Conservation (phyloP, 345 rosid species). For the Salix arbutifolia region DNA sequence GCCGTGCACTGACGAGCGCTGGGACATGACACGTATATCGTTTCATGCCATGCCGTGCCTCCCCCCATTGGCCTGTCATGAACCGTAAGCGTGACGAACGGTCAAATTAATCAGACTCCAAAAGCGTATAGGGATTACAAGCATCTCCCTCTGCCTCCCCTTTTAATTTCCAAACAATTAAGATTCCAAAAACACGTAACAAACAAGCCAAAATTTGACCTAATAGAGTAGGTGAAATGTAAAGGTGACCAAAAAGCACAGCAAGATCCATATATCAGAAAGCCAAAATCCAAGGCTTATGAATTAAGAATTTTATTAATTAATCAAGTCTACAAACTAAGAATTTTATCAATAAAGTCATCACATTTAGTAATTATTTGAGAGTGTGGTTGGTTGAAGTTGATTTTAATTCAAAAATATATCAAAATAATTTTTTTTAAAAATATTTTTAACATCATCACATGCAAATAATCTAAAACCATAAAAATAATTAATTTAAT, state of each 20-base stretch:
- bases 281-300: background rate
- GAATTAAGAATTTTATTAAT: background rate
- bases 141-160: background rate
- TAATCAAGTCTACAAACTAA: background rate
- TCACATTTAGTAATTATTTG: too few relatives aligned
- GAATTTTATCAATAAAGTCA: background rate
- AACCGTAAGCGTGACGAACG: slow-evolving; percentile 56
- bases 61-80: slow-evolving; percentile 47
- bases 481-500: too few relatives aligned
- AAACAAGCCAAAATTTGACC: background rate
- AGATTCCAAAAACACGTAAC: background rate
- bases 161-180: background rate
- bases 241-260: background rate
- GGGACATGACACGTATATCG: slow-evolving; percentile 18
- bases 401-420: too few relatives aligned
- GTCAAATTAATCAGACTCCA: slow-evolving; percentile 46
- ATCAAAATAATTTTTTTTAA: too few relatives aligned
- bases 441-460: too few relatives aligned
- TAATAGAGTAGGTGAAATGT: slow-evolving; percentile 7
- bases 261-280: background rate
- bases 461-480: too few relatives aligned
- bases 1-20: slow-evolving; percentile 11
- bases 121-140: slow-evolving; percentile 11
- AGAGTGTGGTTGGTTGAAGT: too few relatives aligned
- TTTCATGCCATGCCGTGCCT: slow-evolving; percentile 14